A percentile compares a stretch with the other conserved stretches of the same genome.
Conservation (phyloP, 2,329 filamentous ascomycete genomes). For the Dactylonectria estremocensis region DNA sequence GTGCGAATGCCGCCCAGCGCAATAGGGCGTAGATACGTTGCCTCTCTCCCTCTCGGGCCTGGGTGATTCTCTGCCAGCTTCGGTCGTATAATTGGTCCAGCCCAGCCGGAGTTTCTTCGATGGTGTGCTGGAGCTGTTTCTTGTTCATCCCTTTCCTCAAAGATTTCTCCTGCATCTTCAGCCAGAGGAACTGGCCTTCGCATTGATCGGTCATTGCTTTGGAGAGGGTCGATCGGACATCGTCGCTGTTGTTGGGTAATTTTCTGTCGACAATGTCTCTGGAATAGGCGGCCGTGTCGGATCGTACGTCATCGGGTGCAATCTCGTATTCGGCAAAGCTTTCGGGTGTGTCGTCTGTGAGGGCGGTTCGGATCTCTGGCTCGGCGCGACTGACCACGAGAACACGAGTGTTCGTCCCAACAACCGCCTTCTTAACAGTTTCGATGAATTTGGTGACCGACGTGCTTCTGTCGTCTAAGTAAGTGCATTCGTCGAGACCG, state of each 20-base stretch:
- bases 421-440: constrained; percentile 12
- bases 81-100: constrained; percentile 38
- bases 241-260: not conserved
- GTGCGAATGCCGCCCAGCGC: constrained; percentile 48
- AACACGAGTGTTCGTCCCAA: constrained; percentile 33
- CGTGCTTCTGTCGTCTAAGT: no score
- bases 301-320: constrained; percentile 35
- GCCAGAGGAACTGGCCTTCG: constrained; percentile 32
- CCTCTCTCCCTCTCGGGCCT: no score
- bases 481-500: no score
- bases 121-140: constrained; percentile 47
- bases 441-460: constrained; percentile 37
- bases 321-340: constrained; percentile 23
- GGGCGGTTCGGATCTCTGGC: constrained; percentile 38
- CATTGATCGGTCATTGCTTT: not conserved
- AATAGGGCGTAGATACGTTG: constrained; percentile 39
- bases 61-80: no score
- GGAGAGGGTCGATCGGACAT: no score
- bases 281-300: not conserved
- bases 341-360: not conserved
- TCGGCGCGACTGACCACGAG: constrained; percentile 48
- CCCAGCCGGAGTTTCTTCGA: constrained; percentile 42
- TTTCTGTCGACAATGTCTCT: not conserved
- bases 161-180: constrained; percentile 43
- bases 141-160: constrained; percentile 46